Conservation (phyloP, 805 yeast species). For the Ogataea nakhonphanomensis region DNA sequence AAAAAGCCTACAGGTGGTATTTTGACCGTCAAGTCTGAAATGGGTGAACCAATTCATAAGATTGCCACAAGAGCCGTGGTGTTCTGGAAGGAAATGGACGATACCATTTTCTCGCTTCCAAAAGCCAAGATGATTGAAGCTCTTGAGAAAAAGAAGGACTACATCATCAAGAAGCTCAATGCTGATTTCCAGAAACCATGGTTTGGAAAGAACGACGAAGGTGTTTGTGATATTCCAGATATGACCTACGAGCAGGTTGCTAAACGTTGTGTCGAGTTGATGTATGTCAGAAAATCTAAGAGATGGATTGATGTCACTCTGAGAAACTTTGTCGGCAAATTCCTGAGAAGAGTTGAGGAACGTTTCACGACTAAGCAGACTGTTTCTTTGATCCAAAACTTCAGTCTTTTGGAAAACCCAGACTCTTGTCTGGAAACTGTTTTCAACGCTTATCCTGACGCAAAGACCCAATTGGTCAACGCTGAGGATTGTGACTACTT, state of each 20-base stretch:
- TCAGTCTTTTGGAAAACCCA: constrained; percentile 66
- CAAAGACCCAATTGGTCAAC: constrained; percentile 77
- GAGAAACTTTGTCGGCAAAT: constrained; percentile 83
- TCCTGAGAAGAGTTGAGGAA: constrained; percentile 93
- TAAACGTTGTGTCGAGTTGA: constrained; percentile 78
- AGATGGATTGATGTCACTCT: constrained; percentile 88
- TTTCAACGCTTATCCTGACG: constrained; percentile 66
- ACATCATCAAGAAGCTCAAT: constrained; percentile 80
- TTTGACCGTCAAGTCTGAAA: constrained; percentile 93
- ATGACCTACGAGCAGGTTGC: constrained; percentile 96
- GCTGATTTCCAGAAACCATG: constrained; percentile 97
- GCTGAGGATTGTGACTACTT: constrained; percentile 96
- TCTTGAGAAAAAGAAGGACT: constrained; percentile 75
- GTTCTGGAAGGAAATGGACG: constrained; percentile 97
- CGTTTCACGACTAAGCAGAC: constrained; percentile 67
- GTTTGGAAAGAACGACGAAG: constrained; percentile 78
- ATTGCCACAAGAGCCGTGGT: constrained; percentile 96
- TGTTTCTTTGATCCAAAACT: constrained; percentile 72
- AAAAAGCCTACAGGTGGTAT: constrained; percentile 96
- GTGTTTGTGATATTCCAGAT: constrained; percentile 86
- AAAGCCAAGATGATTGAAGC: constrained; percentile 83
- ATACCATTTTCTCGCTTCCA: constrained; percentile 86
- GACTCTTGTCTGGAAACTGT: constrained; percentile 54
- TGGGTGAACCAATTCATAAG: constrained; percentile 99
- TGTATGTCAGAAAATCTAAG: constrained; percentile 72